Conservation (phyloP, 2,329 filamentous ascomycete species). For the Pleomassaria siparia region DNA sequence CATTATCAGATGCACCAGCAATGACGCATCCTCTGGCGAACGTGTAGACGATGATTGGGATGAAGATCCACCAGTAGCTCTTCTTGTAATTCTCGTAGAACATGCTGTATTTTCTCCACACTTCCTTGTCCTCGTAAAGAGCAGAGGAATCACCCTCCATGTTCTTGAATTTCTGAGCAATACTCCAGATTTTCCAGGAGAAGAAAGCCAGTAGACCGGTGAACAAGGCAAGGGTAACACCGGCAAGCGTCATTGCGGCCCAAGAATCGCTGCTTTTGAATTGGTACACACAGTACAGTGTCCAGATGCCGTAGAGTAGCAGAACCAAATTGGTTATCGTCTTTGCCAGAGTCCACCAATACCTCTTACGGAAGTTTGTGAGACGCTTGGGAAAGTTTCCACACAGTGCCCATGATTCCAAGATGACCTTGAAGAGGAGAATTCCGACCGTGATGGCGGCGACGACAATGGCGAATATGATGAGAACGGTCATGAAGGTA, state of each 20-base stretch:
- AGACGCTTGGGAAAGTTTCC: conserved; percentile 81
- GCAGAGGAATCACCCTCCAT: conserved; percentile 70
- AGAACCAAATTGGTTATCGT: conserved; percentile 89
- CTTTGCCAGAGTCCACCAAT: conserved; percentile 90
- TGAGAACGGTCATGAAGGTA: conserved; percentile 92
- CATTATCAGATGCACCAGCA: conserved; percentile 82
- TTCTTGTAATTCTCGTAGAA: conserved; percentile 97
- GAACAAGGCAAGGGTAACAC: conserved; percentile 76
- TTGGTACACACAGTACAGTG: conserved; percentile 93
- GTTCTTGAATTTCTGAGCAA: conserved; percentile 73
- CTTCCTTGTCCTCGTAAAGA: conserved; percentile 85
- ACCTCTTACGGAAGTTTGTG: conserved; percentile 86
- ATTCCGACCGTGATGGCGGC: conserved; percentile 83
- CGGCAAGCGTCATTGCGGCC: conserved; percentile 84
- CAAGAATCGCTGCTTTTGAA: conserved; percentile 93
- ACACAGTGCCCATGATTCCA: conserved; percentile 90
- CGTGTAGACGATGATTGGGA: conserved; percentile 86
- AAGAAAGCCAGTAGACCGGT: conserved; percentile 82
- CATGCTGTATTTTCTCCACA: conserved; percentile 93
- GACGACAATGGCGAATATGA: conserved; percentile 85
- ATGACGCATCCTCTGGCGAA: conserved; percentile 86
- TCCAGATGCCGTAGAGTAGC: conserved; percentile 92
- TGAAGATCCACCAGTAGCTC: conserved; percentile 95
- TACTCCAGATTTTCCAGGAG: conserved; percentile 76
- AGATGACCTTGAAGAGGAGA: conserved; percentile 83